Base-by-base conservation (phyloP, 2,329 filamentous ascomycete genomes). In the Penicillium sumatraense region DNA sequence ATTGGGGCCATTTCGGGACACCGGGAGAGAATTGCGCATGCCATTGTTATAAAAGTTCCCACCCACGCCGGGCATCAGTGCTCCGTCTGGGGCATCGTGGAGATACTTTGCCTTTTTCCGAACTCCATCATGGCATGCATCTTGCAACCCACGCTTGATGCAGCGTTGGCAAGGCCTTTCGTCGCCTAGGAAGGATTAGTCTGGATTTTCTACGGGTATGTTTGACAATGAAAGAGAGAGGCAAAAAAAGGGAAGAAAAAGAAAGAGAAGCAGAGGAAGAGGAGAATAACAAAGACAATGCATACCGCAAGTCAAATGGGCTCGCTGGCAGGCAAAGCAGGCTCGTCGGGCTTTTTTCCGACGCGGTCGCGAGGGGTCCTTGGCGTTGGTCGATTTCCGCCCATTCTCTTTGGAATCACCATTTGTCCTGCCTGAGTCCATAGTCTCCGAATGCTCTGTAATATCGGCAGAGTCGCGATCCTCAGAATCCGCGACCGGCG, bases 101-200 rank as follows among this genome's bases (percentile, higher is more conserved):
- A 99, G 89, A 74, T 99, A 99, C 75, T 99, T 99, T 49, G 95
- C 95, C 82, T 98, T 99, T 77, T 99, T 99, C 60, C 95, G 89
- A 49, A 98, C 92, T 51, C 95, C 95, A 71, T 99, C 95, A 74
- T 96, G 92, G 70, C 95, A 99, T 58, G 86, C 86, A 72, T 96
- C 92, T 68, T 92, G 90, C 20, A 98, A 84, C 42, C 91, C 91
- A 66, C 95, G 89, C 76, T 97, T 97, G 66, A 98, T 91, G 74
- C 95, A 99, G 68, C 95, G 84, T 69, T 92, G 86, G 72, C 95
- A 99, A 50, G 95, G 95, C 65, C 95, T 85, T 75, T 99, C 93
- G 73, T 99, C 95, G 68, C 93, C 95, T 98, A 56, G 42, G 21
- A 29, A 46, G 18, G 7, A 23, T 50, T 41, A 50, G 47, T 45